phyloP scores from a whole-genome alignment of 805 yeast species.

The Wickerhamomyces strasburgensis region DNA sequence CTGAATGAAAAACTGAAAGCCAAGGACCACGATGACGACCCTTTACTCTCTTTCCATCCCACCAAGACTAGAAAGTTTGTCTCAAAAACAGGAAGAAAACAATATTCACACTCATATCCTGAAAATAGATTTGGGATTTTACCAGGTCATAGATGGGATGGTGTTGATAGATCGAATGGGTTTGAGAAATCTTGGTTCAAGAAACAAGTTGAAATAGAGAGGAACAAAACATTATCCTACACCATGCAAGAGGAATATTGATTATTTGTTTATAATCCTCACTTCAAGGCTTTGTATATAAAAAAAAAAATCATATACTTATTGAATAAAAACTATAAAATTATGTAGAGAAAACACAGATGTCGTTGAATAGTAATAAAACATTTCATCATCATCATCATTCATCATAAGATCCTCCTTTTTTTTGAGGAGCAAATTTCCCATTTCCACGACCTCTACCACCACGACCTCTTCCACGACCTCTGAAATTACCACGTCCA shows the following conservation, averaged over 20 bases:
- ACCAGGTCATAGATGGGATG: constrained; percentile 91
- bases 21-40: constrained; percentile 53
- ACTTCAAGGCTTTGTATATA: background rate
- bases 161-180: constrained; percentile 84
- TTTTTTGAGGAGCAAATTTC: constrained; percentile 6
- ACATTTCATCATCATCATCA: background rate
- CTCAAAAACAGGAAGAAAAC: constrained; percentile 44
- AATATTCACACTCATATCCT: constrained; percentile 51
- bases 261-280: background rate
- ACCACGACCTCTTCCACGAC: constrained; percentile 15
- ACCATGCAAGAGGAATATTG: constrained; percentile 37
- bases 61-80: constrained; percentile 20
- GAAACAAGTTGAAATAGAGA: constrained; percentile 33
- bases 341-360: background rate
- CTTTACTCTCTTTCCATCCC: constrained; percentile 45
- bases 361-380: background rate
- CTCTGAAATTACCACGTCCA: constrained; percentile 18
- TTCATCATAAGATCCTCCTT: constrained; percentile 2
- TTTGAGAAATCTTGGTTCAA: constrained; percentile 64
- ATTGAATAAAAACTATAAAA: too few species aligned
- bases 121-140: constrained; percentile 69
- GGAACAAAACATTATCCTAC: constrained; percentile 27
- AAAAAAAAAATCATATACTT: background rate
- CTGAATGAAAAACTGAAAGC: constrained; percentile 30
- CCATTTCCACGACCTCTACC: constrained; percentile 9